phyloP scores from a whole-genome alignment of 2,329 filamentous ascomycete genomes.

The Neofusicoccum parvum region DNA sequence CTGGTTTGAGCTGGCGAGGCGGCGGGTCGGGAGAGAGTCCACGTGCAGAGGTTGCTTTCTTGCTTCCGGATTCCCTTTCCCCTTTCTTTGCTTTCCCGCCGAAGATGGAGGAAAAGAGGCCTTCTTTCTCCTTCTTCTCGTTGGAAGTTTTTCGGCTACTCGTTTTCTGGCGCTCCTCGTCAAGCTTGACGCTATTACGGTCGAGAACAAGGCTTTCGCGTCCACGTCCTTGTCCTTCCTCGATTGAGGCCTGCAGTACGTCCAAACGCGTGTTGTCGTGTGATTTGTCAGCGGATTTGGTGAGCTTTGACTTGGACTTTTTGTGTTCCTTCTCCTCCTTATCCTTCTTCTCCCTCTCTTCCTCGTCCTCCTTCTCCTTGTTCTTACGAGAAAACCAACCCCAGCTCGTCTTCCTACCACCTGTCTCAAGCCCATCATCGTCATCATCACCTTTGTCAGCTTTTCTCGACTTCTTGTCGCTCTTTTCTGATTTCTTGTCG shows the following conservation, averaged over 20 bases:
- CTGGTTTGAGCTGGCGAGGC: conserved; percentile 73
- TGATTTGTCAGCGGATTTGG: conserved; percentile 51
- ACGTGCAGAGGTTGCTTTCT: conserved; percentile 71
- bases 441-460: conserved; percentile 71
- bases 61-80: conserved; percentile 69
- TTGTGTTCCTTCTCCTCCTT: conserved; percentile 45
- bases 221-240: conserved; percentile 61
- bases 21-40: conserved; percentile 76
- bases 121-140: conserved; percentile 86
- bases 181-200: conserved; percentile 72
- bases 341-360: conserved; percentile 58
- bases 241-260: conserved; percentile 83
- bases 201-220: conserved; percentile 85
- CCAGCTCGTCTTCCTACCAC: conserved; percentile 76
- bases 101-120: conserved; percentile 92
- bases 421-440: conserved; percentile 64
- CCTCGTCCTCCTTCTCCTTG: conserved; percentile 70
- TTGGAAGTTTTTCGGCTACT: conserved; percentile 68
- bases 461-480: conserved; percentile 68
- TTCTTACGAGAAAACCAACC: conserved; percentile 76
- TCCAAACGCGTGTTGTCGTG: conserved; percentile 79
- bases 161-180: conserved; percentile 83
- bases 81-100: conserved; percentile 85
- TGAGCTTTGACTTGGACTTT: conserved; percentile 64
- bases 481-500: conserved; percentile 75